These are phyloP conservation scores for Coemansia aciculifera DNA, from an alignment of 192 early-diverging fungal genomes.

Conservation along the genomic window DNA sequence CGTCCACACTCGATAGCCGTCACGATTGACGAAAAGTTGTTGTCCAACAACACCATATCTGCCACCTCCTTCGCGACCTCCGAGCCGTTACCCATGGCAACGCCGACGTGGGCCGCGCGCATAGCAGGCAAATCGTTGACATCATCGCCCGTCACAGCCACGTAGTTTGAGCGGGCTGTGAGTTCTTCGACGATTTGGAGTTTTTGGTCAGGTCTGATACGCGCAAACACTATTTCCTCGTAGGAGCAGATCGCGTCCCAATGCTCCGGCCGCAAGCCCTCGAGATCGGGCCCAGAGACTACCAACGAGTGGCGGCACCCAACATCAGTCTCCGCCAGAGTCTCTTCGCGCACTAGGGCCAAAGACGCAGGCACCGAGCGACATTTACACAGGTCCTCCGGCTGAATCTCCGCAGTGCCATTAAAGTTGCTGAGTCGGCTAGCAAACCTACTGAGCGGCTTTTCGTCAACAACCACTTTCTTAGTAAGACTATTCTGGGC, in stretches of 20 bases:
- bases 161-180: conserved; percentile 65
- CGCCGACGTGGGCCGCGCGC: conserved; percentile 83
- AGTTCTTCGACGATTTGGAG: conserved; percentile 77
- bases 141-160: conserved; percentile 92
- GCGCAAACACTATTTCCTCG: conserved; percentile 80
- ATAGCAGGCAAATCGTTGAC: conserved; percentile 92
- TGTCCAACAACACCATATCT: conserved; percentile 66
- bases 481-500: not conserved
- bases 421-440: conserved; percentile 3
- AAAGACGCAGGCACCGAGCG: not conserved
- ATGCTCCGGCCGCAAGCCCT: conserved; percentile 58
- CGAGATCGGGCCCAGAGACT: conserved; percentile 68
- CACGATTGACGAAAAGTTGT: conserved; percentile 66
- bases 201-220: conserved; percentile 89
- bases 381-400: not conserved
- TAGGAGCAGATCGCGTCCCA: conserved; percentile 73
- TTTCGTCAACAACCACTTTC: not conserved
- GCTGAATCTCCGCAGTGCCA: not conserved
- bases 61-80: conserved; percentile 76
- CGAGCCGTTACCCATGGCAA: conserved; percentile 83
- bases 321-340: conserved; percentile 12
- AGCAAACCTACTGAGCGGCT: not conserved
- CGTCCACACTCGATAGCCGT: conserved; percentile 81
- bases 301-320: conserved; percentile 51
- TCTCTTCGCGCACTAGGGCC: conserved; percentile 9